phyloP scores from a whole-genome alignment of 1,139 yeast genomes.

The Geotrichum fermentans region DNA sequence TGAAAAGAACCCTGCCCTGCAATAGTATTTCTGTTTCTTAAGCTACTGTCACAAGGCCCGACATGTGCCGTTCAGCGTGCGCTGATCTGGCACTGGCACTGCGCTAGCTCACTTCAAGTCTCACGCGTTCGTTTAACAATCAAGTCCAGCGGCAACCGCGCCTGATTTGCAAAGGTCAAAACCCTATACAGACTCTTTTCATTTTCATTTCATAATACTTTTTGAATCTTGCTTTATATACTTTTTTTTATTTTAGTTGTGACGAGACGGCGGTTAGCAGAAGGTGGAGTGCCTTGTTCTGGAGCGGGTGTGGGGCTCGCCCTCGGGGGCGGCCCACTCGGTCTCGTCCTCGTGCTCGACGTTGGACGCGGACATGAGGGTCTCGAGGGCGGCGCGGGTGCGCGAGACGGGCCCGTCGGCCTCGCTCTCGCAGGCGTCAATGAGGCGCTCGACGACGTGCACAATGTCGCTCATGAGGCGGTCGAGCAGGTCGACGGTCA shows the following conservation, averaged over 20 bases:
- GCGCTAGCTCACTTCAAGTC: too few species aligned
- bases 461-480: conserved; percentile 65
- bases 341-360: conserved; percentile 15
- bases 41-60: too few species aligned
- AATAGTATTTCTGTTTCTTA: too few species aligned
- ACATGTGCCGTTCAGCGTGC: too few species aligned
- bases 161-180: too few species aligned
- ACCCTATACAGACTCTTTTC: too few species aligned
- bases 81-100: too few species aligned
- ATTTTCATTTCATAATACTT: too few species aligned
- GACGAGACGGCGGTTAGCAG: conserved; percentile 1
- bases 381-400: conserved; percentile 12
- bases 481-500: conserved; percentile 68
- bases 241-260: not conserved
- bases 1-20: too few species aligned
- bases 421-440: conserved; percentile 38
- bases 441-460: conserved; percentile 51
- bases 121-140: too few species aligned
- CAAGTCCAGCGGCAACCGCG: too few species aligned
- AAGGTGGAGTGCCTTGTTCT: conserved; percentile 8
- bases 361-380: conserved; percentile 16
- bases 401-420: not conserved
- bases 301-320: conserved; percentile 1
- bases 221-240: too few species aligned
- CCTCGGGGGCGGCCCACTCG: conserved; percentile 11